Base-by-base conservation (phyloP, 106 monocot species). In the Dioscorea alata region DNA sequence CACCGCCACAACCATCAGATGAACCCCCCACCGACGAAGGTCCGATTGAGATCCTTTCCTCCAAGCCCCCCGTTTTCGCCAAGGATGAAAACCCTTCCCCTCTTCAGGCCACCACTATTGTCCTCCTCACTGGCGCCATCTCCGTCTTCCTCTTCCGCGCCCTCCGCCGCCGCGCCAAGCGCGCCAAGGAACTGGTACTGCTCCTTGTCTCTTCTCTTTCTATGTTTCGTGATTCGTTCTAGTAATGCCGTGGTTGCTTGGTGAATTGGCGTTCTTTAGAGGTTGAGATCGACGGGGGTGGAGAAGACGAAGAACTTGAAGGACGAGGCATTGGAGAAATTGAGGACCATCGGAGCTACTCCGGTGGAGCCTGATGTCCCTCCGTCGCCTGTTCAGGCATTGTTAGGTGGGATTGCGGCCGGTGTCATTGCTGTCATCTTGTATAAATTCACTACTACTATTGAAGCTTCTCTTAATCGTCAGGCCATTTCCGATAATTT, bases 91-190 rank as follows among this genome's bases (percentile, higher is more conserved):
- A 87, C 66, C 92, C 92, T 16, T 75, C 96, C 48, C 82, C 86
- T 34, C 86, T 97, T 49, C 96, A 97, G 78, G 63, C 78, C 48
- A 67, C 96, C 50, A 87, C 96, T 69, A 89, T 92, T 70, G 78
- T 97, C 66, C 89, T 92, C 35, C 92, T 97, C 60, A 92, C 86
- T 61, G 96, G 92, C 66, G 80, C 96, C 70, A 86, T 97, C 63
- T 72, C 96, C 54, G 67, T 92, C 76, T 92, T 97, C 72, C 96
- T 97, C 76, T 97, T 89, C 78, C 88, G 92, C 57, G 80, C 96
- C 61, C 78, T 97, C 66, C 89, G 92, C 70, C 92, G 92, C 84
- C 89, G 96, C 42, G 96, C 89, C 71, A 74, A 79, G 61, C 82
- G 89, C 9, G 89, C 89, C 61, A 89, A 97, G 63, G 92, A 97